Conservation (phyloP, 1,284 basidiomycete species). For the Sporisorium scitamineum region DNA sequence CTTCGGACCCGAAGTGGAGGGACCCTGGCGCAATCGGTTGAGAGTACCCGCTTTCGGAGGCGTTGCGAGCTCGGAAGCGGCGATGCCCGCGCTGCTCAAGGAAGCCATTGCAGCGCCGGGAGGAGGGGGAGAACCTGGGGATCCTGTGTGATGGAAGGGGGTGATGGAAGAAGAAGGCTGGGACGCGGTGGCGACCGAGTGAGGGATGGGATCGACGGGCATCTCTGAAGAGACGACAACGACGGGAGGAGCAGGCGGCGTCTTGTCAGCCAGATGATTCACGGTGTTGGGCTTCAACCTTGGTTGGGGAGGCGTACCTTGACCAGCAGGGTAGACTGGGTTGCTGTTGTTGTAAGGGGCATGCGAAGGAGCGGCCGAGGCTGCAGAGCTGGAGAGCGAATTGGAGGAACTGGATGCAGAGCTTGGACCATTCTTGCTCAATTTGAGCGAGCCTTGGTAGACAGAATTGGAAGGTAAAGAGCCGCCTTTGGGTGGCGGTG, state of each 20-base stretch:
- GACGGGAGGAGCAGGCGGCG: constrained; percentile 60
- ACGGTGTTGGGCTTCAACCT: constrained; percentile 24
- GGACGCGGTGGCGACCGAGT: constrained; percentile 49
- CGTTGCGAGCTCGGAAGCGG: constrained; percentile 47
- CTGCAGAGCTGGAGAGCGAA: constrained; percentile 44
- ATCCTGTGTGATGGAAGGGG: constrained; percentile 54
- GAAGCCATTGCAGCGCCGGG: constrained; percentile 55
- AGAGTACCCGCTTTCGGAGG: constrained; percentile 62
- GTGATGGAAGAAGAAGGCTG: constrained; percentile 52
- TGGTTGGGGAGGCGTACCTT: constrained; percentile 46
- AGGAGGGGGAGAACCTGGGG: constrained; percentile 55
- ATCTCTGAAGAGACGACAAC: constrained; percentile 64
- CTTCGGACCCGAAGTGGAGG: constrained; percentile 55
- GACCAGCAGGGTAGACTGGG: constrained; percentile 30
- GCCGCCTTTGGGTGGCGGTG: constrained; percentile 61
- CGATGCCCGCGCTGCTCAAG: constrained; percentile 50
- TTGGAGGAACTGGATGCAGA: constrained; percentile 55
- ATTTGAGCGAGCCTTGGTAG: constrained; percentile 61
- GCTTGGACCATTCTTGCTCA: constrained; percentile 34
- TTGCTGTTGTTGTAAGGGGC: constrained; percentile 30
- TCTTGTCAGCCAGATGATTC: constrained; percentile 59
- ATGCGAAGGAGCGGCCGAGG: constrained; percentile 19
- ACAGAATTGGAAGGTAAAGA: constrained; percentile 51
- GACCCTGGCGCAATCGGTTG: constrained; percentile 56
- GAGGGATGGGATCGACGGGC: constrained; percentile 62